These are phyloP conservation scores for Kodamaea hsintzibuensis DNA, from an alignment of 805 yeast species.

Conservation along the genomic window DNA sequence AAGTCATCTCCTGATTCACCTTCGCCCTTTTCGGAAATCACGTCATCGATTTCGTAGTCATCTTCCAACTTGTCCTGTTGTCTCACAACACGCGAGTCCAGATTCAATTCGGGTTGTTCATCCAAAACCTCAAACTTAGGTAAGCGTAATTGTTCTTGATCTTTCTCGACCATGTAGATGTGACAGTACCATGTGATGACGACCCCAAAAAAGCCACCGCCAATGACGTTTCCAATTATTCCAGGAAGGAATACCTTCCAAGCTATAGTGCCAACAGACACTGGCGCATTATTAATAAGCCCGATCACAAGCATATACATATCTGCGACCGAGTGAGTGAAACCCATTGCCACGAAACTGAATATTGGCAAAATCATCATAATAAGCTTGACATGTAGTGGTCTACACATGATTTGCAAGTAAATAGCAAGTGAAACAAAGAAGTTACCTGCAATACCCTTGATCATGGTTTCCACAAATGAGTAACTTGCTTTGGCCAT, in stretches of 20 bases:
- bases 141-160: constrained; percentile 57
- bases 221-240: constrained; percentile 72
- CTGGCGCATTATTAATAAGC: constrained; percentile 62
- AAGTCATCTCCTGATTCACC: constrained; percentile 1
- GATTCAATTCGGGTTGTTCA: constrained; percentile 76
- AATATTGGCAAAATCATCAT: constrained; percentile 69
- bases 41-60: constrained; percentile 3
- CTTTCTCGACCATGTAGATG: constrained; percentile 69
- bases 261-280: constrained; percentile 61
- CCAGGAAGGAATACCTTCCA: constrained; percentile 78
- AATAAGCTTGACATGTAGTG: constrained; percentile 70
- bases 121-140: constrained; percentile 73
- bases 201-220: constrained; percentile 70
- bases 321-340: constrained; percentile 81
- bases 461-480: constrained; percentile 66
- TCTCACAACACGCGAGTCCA: constrained; percentile 78
- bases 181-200: constrained; percentile 74
- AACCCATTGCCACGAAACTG: constrained; percentile 77
- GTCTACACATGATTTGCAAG: constrained; percentile 75
- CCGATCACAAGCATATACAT: constrained; percentile 71
- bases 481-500: constrained; percentile 42
- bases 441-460: constrained; percentile 75
- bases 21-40: background rate
- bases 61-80: constrained; percentile 13
- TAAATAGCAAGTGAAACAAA: constrained; percentile 75